Percentiles rank a stretch among this genome's conserved stretches.
Evolutionary conservation across 768 basidiomycete species (phyloP).

Genomic region (Lactarius sp.): DNA sequence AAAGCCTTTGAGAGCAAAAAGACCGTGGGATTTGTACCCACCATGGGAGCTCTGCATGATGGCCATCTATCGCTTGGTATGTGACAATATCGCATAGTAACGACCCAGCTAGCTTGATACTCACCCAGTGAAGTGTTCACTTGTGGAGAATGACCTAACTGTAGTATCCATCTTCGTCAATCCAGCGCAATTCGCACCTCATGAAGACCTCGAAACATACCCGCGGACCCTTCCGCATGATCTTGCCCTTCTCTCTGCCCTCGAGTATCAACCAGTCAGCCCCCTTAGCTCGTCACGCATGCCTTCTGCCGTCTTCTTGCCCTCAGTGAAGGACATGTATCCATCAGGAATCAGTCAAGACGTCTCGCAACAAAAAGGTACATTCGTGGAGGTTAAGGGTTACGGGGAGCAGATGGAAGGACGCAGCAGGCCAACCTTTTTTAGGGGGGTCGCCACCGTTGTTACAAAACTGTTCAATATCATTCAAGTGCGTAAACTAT

Average conservation of each 20-base stretch:
- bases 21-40: conserved; percentile 91
- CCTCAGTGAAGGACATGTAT: conserved; percentile 80
- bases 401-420: conserved; percentile 95
- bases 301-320: conserved; percentile 73
- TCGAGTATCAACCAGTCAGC: conserved; percentile 27
- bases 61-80: conserved; percentile 89
- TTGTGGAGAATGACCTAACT: conserved; percentile 76
- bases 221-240: conserved; percentile 82
- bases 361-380: conserved; percentile 68
- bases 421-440: conserved; percentile 78
- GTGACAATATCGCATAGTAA: conserved; percentile 27
- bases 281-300: conserved; percentile 33
- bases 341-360: conserved; percentile 86
- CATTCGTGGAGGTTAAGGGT: conserved; percentile 90
- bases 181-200: conserved; percentile 94
- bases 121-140: conserved; percentile 63
- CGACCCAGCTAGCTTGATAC: conserved; percentile 4
- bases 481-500: conserved; percentile 58
- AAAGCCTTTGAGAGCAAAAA: conserved; percentile 51
- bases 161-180: conserved; percentile 97
- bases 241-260: conserved; percentile 51
- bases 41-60: conserved; percentile 95
- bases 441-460: conserved; percentile 92
- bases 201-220: conserved; percentile 89
- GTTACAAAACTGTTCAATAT: conserved; percentile 94